phyloP scores from a whole-genome alignment of 441 rosid species.

The Populus hybrid region DNA sequence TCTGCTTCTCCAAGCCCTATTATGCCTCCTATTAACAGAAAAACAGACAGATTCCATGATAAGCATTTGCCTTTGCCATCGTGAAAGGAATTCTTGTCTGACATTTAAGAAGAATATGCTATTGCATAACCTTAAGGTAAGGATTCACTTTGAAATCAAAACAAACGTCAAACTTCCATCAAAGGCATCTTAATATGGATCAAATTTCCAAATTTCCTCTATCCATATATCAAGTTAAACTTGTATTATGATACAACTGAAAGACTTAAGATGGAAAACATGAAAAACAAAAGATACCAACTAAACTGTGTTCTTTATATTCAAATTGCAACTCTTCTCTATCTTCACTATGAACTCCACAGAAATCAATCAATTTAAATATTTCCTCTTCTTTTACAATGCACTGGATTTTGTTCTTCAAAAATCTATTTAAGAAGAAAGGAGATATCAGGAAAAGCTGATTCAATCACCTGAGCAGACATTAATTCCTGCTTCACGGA shows the following conservation, averaged over 20 bases:
- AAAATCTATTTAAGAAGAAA: not conserved
- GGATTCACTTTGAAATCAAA: not conserved
- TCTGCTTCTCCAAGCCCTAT: constrained; percentile 98
- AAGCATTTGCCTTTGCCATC: constrained; percentile 7
- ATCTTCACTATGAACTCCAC: not conserved
- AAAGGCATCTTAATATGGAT: not conserved
- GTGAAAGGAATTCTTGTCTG: not conserved
- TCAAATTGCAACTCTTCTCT: not conserved
- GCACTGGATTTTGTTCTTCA: not conserved
- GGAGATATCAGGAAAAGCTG: not conserved
- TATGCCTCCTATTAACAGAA: constrained; percentile 69
- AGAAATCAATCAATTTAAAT: not conserved
- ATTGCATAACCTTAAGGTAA: not conserved
- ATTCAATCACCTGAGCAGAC: constrained; percentile 86
- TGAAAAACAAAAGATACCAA: not conserved
- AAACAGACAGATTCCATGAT: not conserved
- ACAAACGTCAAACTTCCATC: not conserved
- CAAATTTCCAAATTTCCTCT: not conserved
- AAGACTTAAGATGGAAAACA: not conserved
- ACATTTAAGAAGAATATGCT: not conserved
- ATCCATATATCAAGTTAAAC: not conserved
- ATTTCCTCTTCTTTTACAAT: not conserved
- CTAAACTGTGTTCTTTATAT: not conserved
- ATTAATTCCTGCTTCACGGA: constrained; percentile 91
- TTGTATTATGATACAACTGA: not conserved